phyloP scores from a whole-genome alignment of 1,139 yeast species.

The Saccharomycopsis phalli region DNA sequence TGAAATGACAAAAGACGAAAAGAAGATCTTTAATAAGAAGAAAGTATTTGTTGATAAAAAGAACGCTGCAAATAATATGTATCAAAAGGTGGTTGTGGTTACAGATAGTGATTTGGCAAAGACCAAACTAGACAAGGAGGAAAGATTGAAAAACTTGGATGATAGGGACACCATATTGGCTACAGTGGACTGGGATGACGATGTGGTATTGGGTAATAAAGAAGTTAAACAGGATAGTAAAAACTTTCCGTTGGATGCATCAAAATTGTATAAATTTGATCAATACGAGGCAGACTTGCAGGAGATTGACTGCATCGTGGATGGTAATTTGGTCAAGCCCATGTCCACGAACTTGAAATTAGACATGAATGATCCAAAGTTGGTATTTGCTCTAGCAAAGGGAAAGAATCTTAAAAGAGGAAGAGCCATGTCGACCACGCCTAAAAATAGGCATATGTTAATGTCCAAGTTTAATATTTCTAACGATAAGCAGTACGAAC shows the following conservation, averaged over 20 bases:
- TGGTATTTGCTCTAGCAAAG: slow-evolving; percentile 45
- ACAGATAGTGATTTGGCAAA: slow-evolving; percentile 4
- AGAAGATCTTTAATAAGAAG: slow-evolving; percentile 32
- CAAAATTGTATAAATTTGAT: slow-evolving; percentile 5
- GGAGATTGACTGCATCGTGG: slow-evolving; percentile 70
- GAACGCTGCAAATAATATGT: slow-evolving; percentile 2
- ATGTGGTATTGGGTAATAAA: slow-evolving; percentile 46
- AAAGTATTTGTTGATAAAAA: neutral
- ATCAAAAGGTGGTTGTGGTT: slow-evolving; percentile 7
- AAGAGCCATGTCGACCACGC: slow-evolving; percentile 33
- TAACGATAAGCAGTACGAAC: slow-evolving; percentile 79
- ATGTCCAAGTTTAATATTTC: slow-evolving; percentile 66
- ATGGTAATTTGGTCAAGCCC: slow-evolving; percentile 44
- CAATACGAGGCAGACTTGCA: slow-evolving; percentile 27
- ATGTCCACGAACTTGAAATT: slow-evolving; percentile 34
- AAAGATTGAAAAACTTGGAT: slow-evolving; percentile 9
- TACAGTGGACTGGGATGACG: slow-evolving; percentile 81
- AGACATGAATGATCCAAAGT: slow-evolving; percentile 81
- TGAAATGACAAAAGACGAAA: slow-evolving; percentile 41
- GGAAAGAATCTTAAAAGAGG: slow-evolving; percentile 18
- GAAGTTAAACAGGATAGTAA: slow-evolving; percentile 6
- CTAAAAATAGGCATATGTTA: slow-evolving; percentile 32
- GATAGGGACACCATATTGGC: slow-evolving; percentile 53
- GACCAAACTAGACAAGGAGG: slow-evolving; percentile 4
- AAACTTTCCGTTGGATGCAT: slow-evolving; percentile 1